phyloP scores from a whole-genome alignment of 2,329 filamentous ascomycete species.

The Clarireedia monteithiana region DNA sequence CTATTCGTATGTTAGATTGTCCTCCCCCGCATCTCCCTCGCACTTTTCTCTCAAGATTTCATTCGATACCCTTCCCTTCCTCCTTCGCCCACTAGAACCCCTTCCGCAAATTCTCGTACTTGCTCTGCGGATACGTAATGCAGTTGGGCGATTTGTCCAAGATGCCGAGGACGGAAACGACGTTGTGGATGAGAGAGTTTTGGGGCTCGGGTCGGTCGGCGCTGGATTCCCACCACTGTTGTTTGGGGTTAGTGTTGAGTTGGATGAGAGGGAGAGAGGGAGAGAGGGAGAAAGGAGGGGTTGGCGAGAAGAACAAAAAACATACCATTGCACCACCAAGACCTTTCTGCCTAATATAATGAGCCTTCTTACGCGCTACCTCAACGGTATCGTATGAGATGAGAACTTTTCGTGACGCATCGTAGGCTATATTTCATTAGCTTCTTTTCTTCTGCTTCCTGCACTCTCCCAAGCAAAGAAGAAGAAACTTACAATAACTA shows the following conservation, averaged over 20 bases:
- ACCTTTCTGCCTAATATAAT: slow-evolving; percentile 57
- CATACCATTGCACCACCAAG: slow-evolving; percentile 75
- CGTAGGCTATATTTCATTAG: slow-evolving; percentile 38
- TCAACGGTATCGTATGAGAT: slow-evolving; percentile 71
- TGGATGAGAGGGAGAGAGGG: no score
- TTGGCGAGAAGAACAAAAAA: neutral
- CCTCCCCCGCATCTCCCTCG: no score
- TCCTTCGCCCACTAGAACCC: slow-evolving; percentile 37
- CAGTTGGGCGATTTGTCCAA: slow-evolving; percentile 51
- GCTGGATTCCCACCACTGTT: slow-evolving; percentile 68
- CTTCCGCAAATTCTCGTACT: slow-evolving; percentile 62
- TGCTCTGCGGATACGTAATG: slow-evolving; percentile 54
- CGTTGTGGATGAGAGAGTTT: slow-evolving; percentile 60
- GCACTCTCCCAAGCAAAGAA: neutral
- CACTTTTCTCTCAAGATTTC: neutral
- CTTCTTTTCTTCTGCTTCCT: neutral
- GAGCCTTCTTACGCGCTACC: slow-evolving; percentile 61
- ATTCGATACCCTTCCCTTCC: neutral
- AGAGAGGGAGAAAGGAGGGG: neutral
- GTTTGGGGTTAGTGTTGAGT: neutral
- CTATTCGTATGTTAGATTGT: no score
- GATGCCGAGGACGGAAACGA: slow-evolving; percentile 48
- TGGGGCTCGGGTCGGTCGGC: slow-evolving; percentile 56
- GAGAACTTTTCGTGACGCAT: slow-evolving; percentile 53
- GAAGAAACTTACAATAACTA: slow-evolving; percentile 50